phyloP scores from a whole-genome alignment of 2,329 filamentous ascomycete species.

The Lizonia empirigonia region DNA sequence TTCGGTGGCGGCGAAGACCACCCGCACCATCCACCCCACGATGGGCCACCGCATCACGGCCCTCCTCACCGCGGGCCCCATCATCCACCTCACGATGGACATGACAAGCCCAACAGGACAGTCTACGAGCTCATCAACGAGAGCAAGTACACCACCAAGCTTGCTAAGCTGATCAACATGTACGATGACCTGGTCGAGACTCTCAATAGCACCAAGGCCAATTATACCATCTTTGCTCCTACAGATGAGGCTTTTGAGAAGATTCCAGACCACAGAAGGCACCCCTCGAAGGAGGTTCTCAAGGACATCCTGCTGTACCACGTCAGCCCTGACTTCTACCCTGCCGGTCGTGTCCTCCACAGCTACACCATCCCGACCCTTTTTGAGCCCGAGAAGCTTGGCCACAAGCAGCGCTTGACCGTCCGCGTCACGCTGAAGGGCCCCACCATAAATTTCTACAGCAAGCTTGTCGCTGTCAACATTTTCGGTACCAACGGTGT shows the following conservation, averaged over 20 bases:
- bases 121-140: slow-evolving; percentile 80
- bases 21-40: slow-evolving; percentile 31
- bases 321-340: slow-evolving; percentile 69
- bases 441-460: slow-evolving; percentile 77
- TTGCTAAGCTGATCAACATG: slow-evolving; percentile 75
- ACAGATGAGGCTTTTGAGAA: slow-evolving; percentile 76
- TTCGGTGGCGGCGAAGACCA: slow-evolving; percentile 45
- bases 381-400: slow-evolving; percentile 62
- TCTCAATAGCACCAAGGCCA: slow-evolving; percentile 74
- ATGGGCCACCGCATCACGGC: slow-evolving; percentile 20
- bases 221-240: slow-evolving; percentile 83
- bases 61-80: slow-evolving; percentile 41
- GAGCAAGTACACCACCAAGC: slow-evolving; percentile 76
- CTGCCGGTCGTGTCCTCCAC: slow-evolving; percentile 67
- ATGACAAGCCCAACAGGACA: slow-evolving; percentile 66
- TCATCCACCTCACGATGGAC: slow-evolving; percentile 47
- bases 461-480: slow-evolving; percentile 70
- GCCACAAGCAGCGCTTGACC: slow-evolving; percentile 70
- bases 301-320: slow-evolving; percentile 77
- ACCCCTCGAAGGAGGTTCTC: slow-evolving; percentile 72
- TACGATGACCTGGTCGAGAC: slow-evolving; percentile 72
- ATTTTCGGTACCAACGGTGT: slow-evolving; percentile 79
- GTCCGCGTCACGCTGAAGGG: slow-evolving; percentile 68
- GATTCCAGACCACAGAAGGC: slow-evolving; percentile 60
- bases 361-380: slow-evolving; percentile 77